Conservation (phyloP, 73 alveolate species). For the Paramecium octaurelia region DNA sequence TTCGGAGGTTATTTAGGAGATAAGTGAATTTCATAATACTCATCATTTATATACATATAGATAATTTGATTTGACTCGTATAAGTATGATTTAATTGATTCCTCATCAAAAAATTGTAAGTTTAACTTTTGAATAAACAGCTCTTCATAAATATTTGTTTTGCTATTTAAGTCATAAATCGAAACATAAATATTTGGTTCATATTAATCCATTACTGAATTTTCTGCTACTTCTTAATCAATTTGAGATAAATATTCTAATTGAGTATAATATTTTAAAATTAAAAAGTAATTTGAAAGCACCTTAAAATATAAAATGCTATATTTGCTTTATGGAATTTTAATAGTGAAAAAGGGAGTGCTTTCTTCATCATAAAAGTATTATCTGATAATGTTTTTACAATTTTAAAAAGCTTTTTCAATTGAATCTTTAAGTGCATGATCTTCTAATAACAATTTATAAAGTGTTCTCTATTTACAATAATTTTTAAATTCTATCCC, state of each 20-base stretch:
- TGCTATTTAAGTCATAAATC: background rate
- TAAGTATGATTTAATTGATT: background rate
- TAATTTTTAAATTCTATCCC: background rate
- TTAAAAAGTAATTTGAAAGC: background rate
- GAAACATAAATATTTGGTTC: background rate
- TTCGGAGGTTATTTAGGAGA: background rate
- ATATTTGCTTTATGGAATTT: background rate
- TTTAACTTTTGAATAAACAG: background rate
- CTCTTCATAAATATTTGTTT: background rate
- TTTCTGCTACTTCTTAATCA: background rate
- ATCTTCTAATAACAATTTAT: background rate
- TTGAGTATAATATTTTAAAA: background rate
- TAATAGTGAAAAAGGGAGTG: background rate
- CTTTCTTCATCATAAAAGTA: background rate
- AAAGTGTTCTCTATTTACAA: background rate
- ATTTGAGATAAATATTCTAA: background rate
- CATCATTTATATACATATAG: background rate
- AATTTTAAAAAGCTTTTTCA: background rate
- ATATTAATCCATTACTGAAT: background rate
- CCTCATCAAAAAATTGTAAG: background rate
- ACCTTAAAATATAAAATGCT: background rate
- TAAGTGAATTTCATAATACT: background rate
- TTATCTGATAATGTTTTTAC: background rate
- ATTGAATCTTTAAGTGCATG: background rate
- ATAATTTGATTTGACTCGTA: background rate